Base-by-base conservation (phyloP, 352 stramenopile genomes). In the Pythium sukuiense region DNA sequence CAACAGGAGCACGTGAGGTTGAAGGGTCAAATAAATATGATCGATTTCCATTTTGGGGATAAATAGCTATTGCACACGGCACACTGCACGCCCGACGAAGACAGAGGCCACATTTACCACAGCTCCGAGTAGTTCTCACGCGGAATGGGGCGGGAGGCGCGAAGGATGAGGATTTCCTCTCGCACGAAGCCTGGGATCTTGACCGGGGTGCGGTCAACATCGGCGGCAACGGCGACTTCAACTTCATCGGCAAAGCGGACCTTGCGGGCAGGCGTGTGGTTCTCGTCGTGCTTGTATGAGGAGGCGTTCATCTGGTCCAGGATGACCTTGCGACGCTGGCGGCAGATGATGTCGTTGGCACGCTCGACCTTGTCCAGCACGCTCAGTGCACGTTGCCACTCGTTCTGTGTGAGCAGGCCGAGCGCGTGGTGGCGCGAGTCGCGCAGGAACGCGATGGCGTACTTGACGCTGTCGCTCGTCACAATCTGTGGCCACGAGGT, bases 301-400 rank as follows among this genome's bases (percentile, higher is more conserved):
- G 70, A 37, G 48, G 73, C 75, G 67, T 93, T 93, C 55, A 73
- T 76, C 45, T 88, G 76, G 45, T 86, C 63, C 8, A 86, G 72
- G 62, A 93, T 79, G 58, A 80, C 77, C 43, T 73, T 62, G 65
- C 84, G 84, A 56, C 81, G 84, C 64, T 90, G 82, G 55, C 79
- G 80, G 18, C 81, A 77, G 63, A 93, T 84, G 60, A 90, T 90
- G 56, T 91, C 82, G 68, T 88, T 91, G 41, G 84, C 84, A 26
- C 82, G 82, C 67, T 93, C 84, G 53, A 93, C 87, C 73, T 93
- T 93, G 67, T 93, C 84, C 14, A 93, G 74, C 57, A 93, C 82
- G 43, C 67, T 72, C 30, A 93, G 64, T 14, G 84, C 84, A 53
- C 84, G 84, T 53, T 90, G 79, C 77, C 82, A 93, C 59, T 93